phyloP scores from a whole-genome alignment of 192 early-diverging fungal species.

The Linnemannia elongata region DNA sequence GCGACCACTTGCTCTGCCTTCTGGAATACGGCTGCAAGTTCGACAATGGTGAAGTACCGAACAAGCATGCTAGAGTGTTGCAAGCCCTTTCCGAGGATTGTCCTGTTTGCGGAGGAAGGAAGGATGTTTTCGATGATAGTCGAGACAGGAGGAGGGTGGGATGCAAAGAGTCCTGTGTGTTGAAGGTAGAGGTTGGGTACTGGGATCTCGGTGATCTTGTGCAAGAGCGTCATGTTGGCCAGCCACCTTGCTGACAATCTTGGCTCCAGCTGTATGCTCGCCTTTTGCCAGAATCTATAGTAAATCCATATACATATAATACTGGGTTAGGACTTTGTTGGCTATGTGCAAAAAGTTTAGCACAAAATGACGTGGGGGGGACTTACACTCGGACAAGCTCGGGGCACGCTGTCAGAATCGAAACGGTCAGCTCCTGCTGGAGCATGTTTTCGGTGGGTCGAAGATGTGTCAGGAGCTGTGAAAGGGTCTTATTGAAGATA shows the following conservation, averaged over 20 bases:
- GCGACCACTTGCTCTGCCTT: constrained; percentile 67
- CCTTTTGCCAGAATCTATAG: constrained; percentile 74
- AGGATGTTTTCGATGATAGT: constrained; percentile 79
- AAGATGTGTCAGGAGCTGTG: constrained; percentile 68
- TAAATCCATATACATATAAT: background rate
- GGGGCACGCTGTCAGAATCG: constrained; percentile 75
- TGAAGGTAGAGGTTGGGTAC: constrained; percentile 70
- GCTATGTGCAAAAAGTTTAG: background rate
- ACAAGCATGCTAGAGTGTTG: constrained; percentile 75
- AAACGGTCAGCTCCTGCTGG: constrained; percentile 77
- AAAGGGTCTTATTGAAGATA: constrained; percentile 69
- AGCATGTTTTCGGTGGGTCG: constrained; percentile 73
- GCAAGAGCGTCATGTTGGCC: constrained; percentile 81
- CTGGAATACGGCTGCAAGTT: constrained; percentile 70
- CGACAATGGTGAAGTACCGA: constrained; percentile 71
- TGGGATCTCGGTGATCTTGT: constrained; percentile 76
- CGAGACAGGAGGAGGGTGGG: constrained; percentile 69
- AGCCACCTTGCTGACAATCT: constrained; percentile 78
- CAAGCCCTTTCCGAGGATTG: constrained; percentile 68
- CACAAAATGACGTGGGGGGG: too few relatives aligned
- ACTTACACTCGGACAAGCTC: constrained; percentile 80
- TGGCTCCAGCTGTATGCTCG: constrained; percentile 78
- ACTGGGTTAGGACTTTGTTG: background rate
- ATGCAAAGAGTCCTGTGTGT: constrained; percentile 52
- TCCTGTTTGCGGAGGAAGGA: constrained; percentile 68